Base-by-base conservation (phyloP, 2,329 filamentous ascomycete genomes). In the Bipolaris gigantea region DNA sequence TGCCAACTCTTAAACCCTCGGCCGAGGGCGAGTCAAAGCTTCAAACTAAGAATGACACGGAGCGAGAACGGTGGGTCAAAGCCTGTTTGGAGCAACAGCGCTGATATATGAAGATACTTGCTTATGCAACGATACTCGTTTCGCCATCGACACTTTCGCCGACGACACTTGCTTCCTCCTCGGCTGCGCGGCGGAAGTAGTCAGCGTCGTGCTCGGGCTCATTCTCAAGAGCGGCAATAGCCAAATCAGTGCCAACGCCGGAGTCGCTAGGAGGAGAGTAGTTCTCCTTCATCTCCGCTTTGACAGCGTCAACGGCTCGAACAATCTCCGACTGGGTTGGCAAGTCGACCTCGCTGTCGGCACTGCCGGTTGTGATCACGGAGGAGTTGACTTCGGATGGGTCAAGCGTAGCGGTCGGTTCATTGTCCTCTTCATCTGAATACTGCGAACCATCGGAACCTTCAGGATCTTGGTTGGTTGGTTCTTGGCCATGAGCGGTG, bases 111-210 rank as follows among this genome's bases (percentile, higher is more conserved):
- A 34, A 11, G 21, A 36, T 30, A 18, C 5, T 11, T 3, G 9
- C 18, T 9, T 48, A 74, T 21, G 65, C 71, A 53, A 74, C 67
- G n/a, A 61, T 69, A 35, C 70, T 73, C 43, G 74, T 53, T 74
- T 72, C 6, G 70, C 72, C 71, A 10, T 10, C 9, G 16, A 36
- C 23, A 18, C 5, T 11, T 6, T 48, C 73, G 25, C 66, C 71
- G 52, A 74, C 66, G n/a, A 61, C 69, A 35, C 70, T 73, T 41
- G 74, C 70, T 60, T 73, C 73, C 51, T 74, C 73, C 54, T 74
- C 73, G 6, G 70, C 72, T 2, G 63, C 65, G 2, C 72, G 56
- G 9, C 73, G 61, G 60, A 74, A 75, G 52, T 73, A 74, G 51
- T 75, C 73, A 18, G 69, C 70, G 47, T 71, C 66, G 0, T 55